Conservation (phyloP, 768 basidiomycete genomes). For the Lentinula lateritia region DNA sequence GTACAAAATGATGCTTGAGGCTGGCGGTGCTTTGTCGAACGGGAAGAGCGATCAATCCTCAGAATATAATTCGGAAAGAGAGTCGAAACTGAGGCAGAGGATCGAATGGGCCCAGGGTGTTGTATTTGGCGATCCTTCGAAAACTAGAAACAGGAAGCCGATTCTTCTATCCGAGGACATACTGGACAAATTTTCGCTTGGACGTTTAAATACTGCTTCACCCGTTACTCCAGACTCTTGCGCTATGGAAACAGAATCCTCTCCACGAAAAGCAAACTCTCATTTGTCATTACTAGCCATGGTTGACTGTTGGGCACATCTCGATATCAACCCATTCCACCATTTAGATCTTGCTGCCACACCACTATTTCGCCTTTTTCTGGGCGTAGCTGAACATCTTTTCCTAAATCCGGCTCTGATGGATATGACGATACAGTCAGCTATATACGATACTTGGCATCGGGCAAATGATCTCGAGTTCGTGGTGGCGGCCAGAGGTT, state of each 20-base stretch:
- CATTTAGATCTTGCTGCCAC: conserved; percentile 94
- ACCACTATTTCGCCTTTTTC: conserved; percentile 93
- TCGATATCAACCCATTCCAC: conserved; percentile 82
- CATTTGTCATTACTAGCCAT: conserved; percentile 94
- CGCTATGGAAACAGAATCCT: not conserved
- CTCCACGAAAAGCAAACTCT: conserved; percentile 44
- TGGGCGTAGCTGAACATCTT: conserved; percentile 94
- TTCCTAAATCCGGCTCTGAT: conserved; percentile 69
- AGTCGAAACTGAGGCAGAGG: conserved; percentile 55
- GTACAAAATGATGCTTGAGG: conserved; percentile 91
- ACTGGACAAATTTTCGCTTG: conserved; percentile 86
- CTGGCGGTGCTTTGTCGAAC: conserved; percentile 30
- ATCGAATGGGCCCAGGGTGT: conserved; percentile 67
- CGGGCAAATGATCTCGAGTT: conserved; percentile 92
- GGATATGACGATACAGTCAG: conserved; percentile 67
- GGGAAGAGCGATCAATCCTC: conserved; percentile 32
- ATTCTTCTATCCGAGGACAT: conserved; percentile 83
- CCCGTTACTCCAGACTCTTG: not conserved
- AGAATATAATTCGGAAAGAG: conserved; percentile 8
- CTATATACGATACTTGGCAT: conserved; percentile 71
- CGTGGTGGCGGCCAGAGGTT: conserved; percentile 86
- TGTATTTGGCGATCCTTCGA: conserved; percentile 59
- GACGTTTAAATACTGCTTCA: conserved; percentile 21
- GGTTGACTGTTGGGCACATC: conserved; percentile 96
- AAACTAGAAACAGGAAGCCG: conserved; percentile 28